Evolutionary conservation across 192 early-diverging fungal species (phyloP).

Genomic region (Umbelopsis sp.): DNA sequence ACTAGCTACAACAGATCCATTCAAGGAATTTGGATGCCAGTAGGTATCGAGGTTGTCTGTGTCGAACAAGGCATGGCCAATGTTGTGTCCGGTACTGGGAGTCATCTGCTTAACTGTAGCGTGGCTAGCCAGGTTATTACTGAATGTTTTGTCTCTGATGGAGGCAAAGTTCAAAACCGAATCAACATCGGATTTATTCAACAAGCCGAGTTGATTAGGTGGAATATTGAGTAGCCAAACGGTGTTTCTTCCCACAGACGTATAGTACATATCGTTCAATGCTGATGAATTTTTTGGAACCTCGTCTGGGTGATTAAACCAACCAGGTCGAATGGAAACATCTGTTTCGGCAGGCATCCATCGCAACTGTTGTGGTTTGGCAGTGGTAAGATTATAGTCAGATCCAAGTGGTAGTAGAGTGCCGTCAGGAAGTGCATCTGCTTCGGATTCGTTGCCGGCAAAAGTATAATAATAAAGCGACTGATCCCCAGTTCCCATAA

Average conservation of each 20-base stretch:
- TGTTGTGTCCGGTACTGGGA: not conserved
- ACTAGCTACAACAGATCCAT: not conserved
- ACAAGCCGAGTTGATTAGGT: not conserved
- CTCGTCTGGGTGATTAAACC: slow-evolving; percentile 1
- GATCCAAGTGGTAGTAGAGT: slow-evolving; percentile 5
- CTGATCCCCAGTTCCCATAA: not conserved
- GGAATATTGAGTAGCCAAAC: slow-evolving; percentile 16
- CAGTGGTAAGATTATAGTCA: not conserved
- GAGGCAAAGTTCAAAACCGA: not conserved
- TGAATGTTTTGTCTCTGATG: not conserved
- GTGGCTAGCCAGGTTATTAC: not conserved
- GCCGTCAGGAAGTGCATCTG: not conserved
- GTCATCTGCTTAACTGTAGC: not conserved
- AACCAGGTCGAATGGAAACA: slow-evolving; percentile 13
- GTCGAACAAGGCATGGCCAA: not conserved
- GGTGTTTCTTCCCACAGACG: slow-evolving; percentile 2
- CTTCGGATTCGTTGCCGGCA: slow-evolving; percentile 5
- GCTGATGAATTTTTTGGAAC: slow-evolving; percentile 4
- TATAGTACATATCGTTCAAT: slow-evolving; percentile 8
- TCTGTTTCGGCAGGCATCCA: slow-evolving; percentile 19
- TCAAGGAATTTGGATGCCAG: slow-evolving; percentile 1
- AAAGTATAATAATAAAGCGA: not conserved
- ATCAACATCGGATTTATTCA: not conserved
- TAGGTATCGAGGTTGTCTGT: slow-evolving; percentile 6
- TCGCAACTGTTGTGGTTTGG: not conserved